These are phyloP conservation scores for Rhodosporidiobolus sp. DNA, from an alignment of 768 basidiomycete genomes.

Conservation along the genomic window DNA sequence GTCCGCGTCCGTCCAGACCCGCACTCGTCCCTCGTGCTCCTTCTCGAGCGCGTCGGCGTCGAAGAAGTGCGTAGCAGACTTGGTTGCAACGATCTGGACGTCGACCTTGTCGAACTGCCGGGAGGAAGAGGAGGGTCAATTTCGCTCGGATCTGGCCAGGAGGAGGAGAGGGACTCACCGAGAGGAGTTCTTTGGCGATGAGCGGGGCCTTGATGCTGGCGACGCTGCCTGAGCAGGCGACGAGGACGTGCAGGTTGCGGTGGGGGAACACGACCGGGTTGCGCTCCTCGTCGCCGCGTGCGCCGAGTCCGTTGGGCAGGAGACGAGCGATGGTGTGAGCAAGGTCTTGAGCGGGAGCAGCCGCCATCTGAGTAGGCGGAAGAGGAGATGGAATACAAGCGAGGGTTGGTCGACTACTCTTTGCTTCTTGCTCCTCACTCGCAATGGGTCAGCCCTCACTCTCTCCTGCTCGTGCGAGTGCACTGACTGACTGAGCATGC, in stretches of 20 bases:
- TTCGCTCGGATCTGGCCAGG: neutral
- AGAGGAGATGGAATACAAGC: neutral
- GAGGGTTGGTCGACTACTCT: no score
- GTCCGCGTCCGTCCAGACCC: slow-evolving; percentile 84
- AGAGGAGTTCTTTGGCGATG: slow-evolving; percentile 72
- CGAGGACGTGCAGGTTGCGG: slow-evolving; percentile 59
- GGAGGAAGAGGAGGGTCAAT: neutral
- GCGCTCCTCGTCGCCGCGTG: slow-evolving; percentile 34
- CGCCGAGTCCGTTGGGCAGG: slow-evolving; percentile 40
- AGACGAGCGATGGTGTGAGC: slow-evolving; percentile 10
- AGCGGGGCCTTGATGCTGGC: slow-evolving; percentile 90
- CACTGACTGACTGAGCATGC: neutral
- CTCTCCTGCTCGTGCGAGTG: neutral
- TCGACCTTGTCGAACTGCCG: slow-evolving; percentile 68
- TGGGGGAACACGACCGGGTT: slow-evolving; percentile 34
- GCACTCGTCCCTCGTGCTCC: slow-evolving; percentile 52
- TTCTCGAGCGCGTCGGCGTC: slow-evolving; percentile 55
- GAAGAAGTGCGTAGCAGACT: slow-evolving; percentile 74
- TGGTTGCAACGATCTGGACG: slow-evolving; percentile 80
- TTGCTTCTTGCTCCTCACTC: no score
- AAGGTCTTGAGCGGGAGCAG: neutral
- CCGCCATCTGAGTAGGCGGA: neutral
- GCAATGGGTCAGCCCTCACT: no score
- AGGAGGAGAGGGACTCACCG: slow-evolving; percentile 51
- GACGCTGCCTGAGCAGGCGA: slow-evolving; percentile 91